Conservation (phyloP, 179 eudicot species). For the Silene coronaria region DNA sequence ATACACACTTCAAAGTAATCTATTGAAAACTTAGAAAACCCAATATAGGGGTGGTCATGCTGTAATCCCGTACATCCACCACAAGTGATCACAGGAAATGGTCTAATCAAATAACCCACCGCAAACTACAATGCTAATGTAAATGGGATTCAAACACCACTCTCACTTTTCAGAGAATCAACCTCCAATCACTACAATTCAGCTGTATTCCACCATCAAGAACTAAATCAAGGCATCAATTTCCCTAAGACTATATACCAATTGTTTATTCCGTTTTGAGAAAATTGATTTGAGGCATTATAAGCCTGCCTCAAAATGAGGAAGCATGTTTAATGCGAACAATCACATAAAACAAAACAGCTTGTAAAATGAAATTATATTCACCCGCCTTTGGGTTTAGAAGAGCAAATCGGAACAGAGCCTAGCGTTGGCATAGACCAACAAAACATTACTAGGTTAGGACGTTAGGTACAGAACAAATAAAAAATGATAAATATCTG, state of each 20-base stretch:
- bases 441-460: neutral
- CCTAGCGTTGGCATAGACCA: neutral
- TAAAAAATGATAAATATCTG: neutral
- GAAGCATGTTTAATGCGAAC: neutral
- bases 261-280: neutral
- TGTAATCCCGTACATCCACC: neutral
- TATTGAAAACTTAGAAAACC: neutral
- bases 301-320: neutral
- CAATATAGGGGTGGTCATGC: neutral
- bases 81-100: neutral
- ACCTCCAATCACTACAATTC: neutral
- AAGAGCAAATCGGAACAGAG: neutral
- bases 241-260: neutral
- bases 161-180: neutral
- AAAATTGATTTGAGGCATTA: neutral
- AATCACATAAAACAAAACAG: neutral
- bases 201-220: neutral
- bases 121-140: constrained; percentile 1
- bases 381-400: neutral
- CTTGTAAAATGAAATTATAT: neutral
- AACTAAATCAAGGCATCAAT: constrained; percentile 2
- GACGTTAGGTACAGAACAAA: neutral
- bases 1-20: neutral
- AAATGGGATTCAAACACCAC: neutral
- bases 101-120: neutral